These are phyloP conservation scores for Anthracocystis walkeri DNA, from an alignment of 1,284 basidiomycete genomes.

Conservation along the genomic window DNA sequence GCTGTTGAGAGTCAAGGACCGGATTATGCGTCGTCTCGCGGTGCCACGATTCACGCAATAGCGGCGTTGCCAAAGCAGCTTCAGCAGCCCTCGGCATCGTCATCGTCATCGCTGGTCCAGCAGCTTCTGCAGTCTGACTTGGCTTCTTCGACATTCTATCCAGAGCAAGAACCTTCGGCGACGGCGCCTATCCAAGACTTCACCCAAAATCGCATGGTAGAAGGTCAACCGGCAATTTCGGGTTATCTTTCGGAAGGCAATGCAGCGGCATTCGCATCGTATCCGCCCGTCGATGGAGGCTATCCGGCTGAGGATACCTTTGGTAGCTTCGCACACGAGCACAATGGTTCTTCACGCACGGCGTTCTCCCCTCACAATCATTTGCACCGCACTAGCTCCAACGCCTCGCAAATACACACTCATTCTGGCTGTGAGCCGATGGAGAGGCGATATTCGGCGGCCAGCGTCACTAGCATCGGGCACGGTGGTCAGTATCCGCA, in stretches of 20 bases:
- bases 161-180: slow-evolving; percentile 2
- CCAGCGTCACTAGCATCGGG: background rate
- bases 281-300: background rate
- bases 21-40: background rate
- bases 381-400: slow-evolving; percentile 8
- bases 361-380: background rate
- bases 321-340: background rate
- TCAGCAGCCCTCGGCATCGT: slow-evolving; percentile 4
- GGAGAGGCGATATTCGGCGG: background rate
- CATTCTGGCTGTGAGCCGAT: background rate
- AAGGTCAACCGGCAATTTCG: background rate
- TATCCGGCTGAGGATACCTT: background rate
- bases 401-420: slow-evolving; percentile 1
- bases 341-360: background rate
- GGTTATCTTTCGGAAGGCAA: background rate
- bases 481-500: slow-evolving; percentile 2
- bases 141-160: slow-evolving; percentile 2
- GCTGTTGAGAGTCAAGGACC: background rate
- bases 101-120: background rate
- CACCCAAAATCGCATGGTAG: background rate
- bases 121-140: slow-evolving; percentile 2
- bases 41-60: background rate
- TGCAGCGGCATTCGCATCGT: slow-evolving; percentile 3
- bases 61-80: background rate
- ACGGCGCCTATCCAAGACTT: background rate